Percentiles rank a stretch among this genome's conserved stretches.
These are phyloP conservation scores for Plectosphaerella cucumerina DNA, from an alignment of 2,329 filamentous ascomycete species.

Conservation along the genomic window DNA sequence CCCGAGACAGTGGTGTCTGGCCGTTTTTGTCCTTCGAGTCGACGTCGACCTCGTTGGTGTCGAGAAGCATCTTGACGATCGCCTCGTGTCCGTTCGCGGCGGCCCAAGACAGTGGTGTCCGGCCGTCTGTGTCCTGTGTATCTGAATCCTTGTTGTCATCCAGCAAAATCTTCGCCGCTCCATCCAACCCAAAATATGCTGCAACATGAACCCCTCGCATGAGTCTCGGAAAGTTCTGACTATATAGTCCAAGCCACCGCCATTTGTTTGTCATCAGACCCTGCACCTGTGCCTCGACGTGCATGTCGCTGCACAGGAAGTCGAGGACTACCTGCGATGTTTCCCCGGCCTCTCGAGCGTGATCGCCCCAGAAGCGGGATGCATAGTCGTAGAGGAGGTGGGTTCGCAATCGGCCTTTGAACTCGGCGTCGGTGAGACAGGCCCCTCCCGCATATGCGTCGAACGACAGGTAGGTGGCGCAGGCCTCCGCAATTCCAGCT, in stretches of 20 bases:
- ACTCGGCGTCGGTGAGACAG: conserved; percentile 13
- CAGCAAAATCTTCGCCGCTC: not conserved
- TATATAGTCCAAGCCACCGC: conserved; percentile 5
- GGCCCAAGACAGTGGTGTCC: not conserved
- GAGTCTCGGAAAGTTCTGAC: conserved; percentile 4
- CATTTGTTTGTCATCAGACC: conserved; percentile 8
- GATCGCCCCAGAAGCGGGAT: conserved; percentile 25
- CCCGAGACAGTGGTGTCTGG: conserved; percentile 9
- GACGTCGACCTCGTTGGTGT: not conserved
- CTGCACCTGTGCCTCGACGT: conserved; percentile 14
- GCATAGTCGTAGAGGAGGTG: conserved; percentile 26
- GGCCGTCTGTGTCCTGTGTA: not conserved
- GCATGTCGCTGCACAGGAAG: conserved; percentile 12
- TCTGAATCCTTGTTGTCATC: too few species aligned
- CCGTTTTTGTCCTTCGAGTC: not conserved
- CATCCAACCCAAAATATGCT: conserved; percentile 17
- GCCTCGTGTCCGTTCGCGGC: not conserved
- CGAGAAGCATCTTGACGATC: not conserved
- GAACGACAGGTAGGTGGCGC: conserved; percentile 23
- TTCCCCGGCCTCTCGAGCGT: conserved; percentile 16
- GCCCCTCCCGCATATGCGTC: conserved; percentile 14
- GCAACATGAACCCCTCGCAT: conserved; percentile 17
- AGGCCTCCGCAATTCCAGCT: conserved; percentile 18
- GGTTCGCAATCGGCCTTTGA: conserved; percentile 13
- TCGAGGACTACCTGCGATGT: conserved; percentile 3